Conservation (phyloP, 352 stramenopile genomes). For the Pythium vanterpoolii region DNA sequence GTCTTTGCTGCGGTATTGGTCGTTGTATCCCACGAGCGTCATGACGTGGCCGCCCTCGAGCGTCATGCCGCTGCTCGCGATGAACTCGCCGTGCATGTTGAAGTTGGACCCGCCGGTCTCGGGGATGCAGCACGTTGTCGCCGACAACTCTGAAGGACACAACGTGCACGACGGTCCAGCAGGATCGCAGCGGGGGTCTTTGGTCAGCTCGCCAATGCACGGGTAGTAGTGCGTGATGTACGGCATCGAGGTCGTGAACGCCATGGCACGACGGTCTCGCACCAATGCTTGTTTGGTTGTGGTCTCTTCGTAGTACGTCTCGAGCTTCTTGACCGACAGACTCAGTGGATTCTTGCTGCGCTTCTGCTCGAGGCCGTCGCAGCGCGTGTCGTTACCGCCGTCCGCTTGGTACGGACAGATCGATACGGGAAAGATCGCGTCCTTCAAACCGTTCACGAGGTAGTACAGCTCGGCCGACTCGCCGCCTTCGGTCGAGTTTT, state of each 20-base stretch:
- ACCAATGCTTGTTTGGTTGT: conserved; percentile 45
- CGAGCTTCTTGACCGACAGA: conserved; percentile 43
- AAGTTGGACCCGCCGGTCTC: conserved; percentile 41
- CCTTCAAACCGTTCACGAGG: conserved; percentile 46
- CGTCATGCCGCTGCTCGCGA: conserved; percentile 48
- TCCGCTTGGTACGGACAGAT: conserved; percentile 46
- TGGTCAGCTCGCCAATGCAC: conserved; percentile 46
- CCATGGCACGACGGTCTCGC: conserved; percentile 39
- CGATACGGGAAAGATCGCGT: conserved; percentile 48
- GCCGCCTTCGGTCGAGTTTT: conserved; percentile 64
- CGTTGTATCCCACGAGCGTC: conserved; percentile 70
- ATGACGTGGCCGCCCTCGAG: conserved; percentile 61
- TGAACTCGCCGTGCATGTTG: conserved; percentile 70
- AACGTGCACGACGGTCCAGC: conserved; percentile 44
- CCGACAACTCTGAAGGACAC: conserved; percentile 41
- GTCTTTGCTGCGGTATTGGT: conserved; percentile 55
- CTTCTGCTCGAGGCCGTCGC: conserved; percentile 36
- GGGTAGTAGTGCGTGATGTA: conserved; percentile 65
- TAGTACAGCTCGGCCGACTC: conserved; percentile 48
- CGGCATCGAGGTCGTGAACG: conserved; percentile 50
- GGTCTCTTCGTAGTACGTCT: conserved; percentile 37
- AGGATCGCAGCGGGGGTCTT: conserved; percentile 52
- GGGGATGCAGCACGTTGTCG: conserved; percentile 56
- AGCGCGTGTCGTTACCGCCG: conserved; percentile 45
- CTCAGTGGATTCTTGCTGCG: conserved; percentile 44